A percentile compares a stretch with the other conserved stretches of the same genome.
These are phyloP conservation scores for Gillenia trifoliata DNA, from an alignment of 306 rosid species.

Conservation along the genomic window DNA sequence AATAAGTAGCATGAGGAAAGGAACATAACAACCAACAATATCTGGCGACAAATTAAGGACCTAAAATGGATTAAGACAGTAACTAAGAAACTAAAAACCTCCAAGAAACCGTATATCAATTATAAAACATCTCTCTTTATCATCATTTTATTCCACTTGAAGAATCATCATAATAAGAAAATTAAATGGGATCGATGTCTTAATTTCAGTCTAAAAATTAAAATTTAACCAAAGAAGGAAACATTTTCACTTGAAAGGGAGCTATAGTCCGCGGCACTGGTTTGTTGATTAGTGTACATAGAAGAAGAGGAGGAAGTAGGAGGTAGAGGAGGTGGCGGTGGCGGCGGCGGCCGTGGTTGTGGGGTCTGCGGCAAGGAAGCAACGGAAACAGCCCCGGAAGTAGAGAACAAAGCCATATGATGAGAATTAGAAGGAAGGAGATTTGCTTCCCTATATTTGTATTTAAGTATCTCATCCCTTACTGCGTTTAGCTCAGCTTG, in stretches of 20 bases:
- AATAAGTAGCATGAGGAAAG: constrained; percentile 1
- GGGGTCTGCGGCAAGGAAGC: constrained; percentile 46
- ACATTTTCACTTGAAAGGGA: constrained; percentile 40
- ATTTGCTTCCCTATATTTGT: constrained; percentile 68
- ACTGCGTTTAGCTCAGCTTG: constrained; percentile 80
- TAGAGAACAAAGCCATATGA: constrained; percentile 40
- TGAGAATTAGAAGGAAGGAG: constrained; percentile 31
- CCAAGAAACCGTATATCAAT: not conserved
- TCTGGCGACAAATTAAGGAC: constrained; percentile 3
- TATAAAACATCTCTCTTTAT: constrained; percentile 1
- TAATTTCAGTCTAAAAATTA: not conserved
- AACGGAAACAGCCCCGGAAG: constrained; percentile 37
- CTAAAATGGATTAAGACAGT: not conserved
- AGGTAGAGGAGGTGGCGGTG: constrained; percentile 25
- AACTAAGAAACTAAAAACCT: constrained; percentile 8
- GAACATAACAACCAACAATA: constrained; percentile 20
- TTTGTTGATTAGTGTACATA: constrained; percentile 30
- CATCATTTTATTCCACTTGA: constrained; percentile 21
- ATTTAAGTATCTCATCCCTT: constrained; percentile 73
- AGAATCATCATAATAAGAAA: constrained; percentile 18
- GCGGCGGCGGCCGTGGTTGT: constrained; percentile 30
- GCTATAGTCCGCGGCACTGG: constrained; percentile 28
- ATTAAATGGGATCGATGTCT: constrained; percentile 13
- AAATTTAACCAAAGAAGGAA: constrained; percentile 40
- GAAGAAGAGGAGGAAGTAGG: constrained; percentile 49